Conservation (phyloP, 352 stramenopile genomes). For the Lagenidium sp. region DNA sequence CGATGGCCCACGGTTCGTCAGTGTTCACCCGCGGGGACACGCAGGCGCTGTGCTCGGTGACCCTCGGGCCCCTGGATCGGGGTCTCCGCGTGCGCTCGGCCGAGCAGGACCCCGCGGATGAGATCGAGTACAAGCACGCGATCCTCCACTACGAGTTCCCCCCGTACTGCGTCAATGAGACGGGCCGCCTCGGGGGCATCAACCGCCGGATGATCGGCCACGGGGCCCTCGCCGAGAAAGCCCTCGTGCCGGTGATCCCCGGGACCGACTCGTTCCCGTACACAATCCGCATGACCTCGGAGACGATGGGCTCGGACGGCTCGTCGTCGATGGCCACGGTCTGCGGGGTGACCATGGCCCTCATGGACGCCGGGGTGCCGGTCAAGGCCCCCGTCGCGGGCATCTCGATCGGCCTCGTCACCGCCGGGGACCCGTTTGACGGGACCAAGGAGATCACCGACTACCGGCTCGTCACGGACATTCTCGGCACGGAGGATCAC, state of each 20-base stretch:
- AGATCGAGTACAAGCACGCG: conserved; percentile 51
- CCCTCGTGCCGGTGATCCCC: conserved; percentile 89
- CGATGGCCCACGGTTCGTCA: conserved; percentile 85
- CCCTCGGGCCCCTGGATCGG: conserved; percentile 72
- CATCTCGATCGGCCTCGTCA: conserved; percentile 92
- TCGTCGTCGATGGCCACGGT: conserved; percentile 96
- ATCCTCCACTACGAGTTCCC: conserved; percentile 99
- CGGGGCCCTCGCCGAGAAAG: conserved; percentile 95
- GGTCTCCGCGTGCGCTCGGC: conserved; percentile 61
- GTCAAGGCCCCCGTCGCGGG: conserved; percentile 91
- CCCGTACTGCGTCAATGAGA: conserved; percentile 95
- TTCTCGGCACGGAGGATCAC: conserved; percentile 96
- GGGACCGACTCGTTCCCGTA: conserved; percentile 93
- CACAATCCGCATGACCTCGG: conserved; percentile 93
- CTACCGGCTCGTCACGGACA: conserved; percentile 94
- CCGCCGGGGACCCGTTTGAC: conserved; percentile 55
- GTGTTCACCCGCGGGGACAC: conserved; percentile 86
- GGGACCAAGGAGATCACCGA: conserved; percentile 53
- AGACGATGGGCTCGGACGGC: conserved; percentile 93
- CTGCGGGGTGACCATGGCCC: conserved; percentile 93
- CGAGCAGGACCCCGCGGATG: conserved; percentile 32
- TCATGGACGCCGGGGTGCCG: conserved; percentile 97
- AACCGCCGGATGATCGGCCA: conserved; percentile 95
- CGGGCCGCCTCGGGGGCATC: conserved; percentile 72
- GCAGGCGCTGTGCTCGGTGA: conserved; percentile 87